phyloP scores from a whole-genome alignment of 164 flowering plant genomes.

The Macadamia integrifolia region DNA sequence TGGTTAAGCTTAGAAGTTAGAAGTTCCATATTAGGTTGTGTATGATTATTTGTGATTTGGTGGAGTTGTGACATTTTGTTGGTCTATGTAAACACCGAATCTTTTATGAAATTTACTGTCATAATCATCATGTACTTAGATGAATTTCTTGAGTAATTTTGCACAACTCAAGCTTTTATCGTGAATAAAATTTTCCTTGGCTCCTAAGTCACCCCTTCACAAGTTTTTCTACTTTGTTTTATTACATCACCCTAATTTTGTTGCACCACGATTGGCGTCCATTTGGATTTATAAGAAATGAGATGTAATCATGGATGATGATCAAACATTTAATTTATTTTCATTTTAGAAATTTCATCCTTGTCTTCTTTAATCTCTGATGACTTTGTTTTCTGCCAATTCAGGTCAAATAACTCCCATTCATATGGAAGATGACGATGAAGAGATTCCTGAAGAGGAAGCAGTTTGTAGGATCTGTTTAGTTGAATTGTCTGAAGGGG shows the following conservation, averaged over 20 bases:
- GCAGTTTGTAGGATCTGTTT: constrained; percentile 85
- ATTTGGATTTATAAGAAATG: too few relatives aligned
- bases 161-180: too few relatives aligned
- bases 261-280: not conserved
- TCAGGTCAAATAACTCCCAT: constrained; percentile 48
- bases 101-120: too few relatives aligned
- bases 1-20: too few relatives aligned
- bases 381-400: constrained; percentile 11
- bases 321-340: not conserved
- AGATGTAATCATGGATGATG: not conserved
- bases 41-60: too few relatives aligned
- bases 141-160: too few relatives aligned
- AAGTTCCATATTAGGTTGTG: too few relatives aligned
- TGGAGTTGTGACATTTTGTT: too few relatives aligned
- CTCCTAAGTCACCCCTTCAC: not conserved
- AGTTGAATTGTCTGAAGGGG: constrained; percentile 51
- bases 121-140: too few relatives aligned
- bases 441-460: constrained; percentile 94
- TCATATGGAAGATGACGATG: constrained; percentile 44
- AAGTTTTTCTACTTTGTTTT: not conserved
- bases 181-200: too few relatives aligned
- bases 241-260: not conserved
- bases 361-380: not conserved
- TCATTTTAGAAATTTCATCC: too few relatives aligned
- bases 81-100: too few relatives aligned